A percentile compares a stretch with the other conserved stretches of the same genome.
Conservation (phyloP, 495 filamentous ascomycete genomes). For the Hyaloscypha hepaticicola region DNA sequence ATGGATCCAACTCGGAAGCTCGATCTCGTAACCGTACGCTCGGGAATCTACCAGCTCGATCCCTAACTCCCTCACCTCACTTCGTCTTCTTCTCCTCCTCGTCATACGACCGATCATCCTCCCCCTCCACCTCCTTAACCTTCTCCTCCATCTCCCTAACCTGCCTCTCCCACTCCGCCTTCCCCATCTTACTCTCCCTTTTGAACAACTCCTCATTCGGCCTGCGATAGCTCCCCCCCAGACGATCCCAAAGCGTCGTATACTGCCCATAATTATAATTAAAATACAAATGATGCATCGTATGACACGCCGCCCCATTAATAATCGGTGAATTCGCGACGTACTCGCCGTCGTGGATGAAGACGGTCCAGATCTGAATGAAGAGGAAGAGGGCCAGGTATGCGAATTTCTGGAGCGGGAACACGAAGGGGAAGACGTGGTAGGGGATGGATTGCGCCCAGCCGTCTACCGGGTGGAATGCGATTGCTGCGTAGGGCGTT, state of each 20-base stretch:
- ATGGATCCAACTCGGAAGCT: no score
- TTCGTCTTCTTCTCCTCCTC: conserved; percentile 17
- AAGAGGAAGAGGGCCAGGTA: conserved; percentile 86
- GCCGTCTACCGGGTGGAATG: conserved; percentile 94
- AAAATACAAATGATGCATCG: conserved; percentile 97
- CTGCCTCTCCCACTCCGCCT: conserved; percentile 79
- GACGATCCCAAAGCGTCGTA: conserved; percentile 90
- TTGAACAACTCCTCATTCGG: conserved; percentile 87
- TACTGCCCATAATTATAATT: conserved; percentile 99
- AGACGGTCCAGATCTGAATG: conserved; percentile 95
- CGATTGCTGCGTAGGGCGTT: conserved; percentile 86
- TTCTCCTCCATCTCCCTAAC: conserved; percentile 83
- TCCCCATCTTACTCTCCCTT: conserved; percentile 84
- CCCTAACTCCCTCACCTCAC: background rate
- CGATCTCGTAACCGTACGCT: no score
- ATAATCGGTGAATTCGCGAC: conserved; percentile 83
- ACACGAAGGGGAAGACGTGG: conserved; percentile 90
- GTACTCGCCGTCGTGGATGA: conserved; percentile 98
- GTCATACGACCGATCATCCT: conserved; percentile 75
- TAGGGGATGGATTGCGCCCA: conserved; percentile 91
- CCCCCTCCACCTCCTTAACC: conserved; percentile 80
- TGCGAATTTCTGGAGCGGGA: conserved; percentile 88
- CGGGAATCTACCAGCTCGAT: background rate
- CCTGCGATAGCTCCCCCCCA: conserved; percentile 85
- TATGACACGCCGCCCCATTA: conserved; percentile 95